Evolutionary conservation across 768 basidiomycete genomes (phyloP), one percentile per base, ranked within the genome.

Genomic region (Sporobolomyces pararoseus): DNA sequence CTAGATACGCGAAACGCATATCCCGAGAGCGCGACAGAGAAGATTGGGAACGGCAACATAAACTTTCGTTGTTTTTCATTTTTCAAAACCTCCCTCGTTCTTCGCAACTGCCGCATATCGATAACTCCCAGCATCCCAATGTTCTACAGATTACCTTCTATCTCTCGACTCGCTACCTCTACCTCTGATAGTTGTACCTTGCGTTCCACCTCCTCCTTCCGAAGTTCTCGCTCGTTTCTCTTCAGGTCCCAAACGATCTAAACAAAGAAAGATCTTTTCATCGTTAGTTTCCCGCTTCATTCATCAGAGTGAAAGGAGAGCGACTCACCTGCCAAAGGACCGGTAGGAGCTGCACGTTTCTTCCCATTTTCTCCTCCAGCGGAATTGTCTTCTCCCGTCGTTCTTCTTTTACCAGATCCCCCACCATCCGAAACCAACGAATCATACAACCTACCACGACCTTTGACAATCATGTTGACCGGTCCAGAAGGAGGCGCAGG

Each of bases 221-320:
- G 65, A 63, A 42, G 44, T 65, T 23, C 68, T 51, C 42, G 59
- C 44, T 0, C 68, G 68, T 47, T 70, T 70, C 17, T 54, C 51
- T 17, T 65, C 68, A 4, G 63, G 63, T 1, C 16, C 68, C 13
- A 70, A 50, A 1, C 68, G 63, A 39, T 70, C 68, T 54, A n/a
- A 23, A 14, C 7, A 29, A n/a, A n/a, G n/a, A n/a, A n/a, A n/a
- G n/a, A n/a, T n/a, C n/a, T n/a, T n/a, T n/a, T n/a, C n/a, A n/a
- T n/a, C n/a, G n/a, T n/a, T n/a, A n/a, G n/a, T n/a, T n/a, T n/a
- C n/a, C n/a, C n/a, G n/a, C n/a, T n/a, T n/a, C n/a, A n/a, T n/a
- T n/a, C n/a, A n/a, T n/a, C n/a, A n/a, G 37, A 57, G 21, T 31
- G 51, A 5, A 21, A 7, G 25, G n/a, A 47, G 23, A 9, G 29